Evolutionary conservation across 1,284 basidiomycete species (phyloP).

Genomic region (Boletus semigastroideus): DNA sequence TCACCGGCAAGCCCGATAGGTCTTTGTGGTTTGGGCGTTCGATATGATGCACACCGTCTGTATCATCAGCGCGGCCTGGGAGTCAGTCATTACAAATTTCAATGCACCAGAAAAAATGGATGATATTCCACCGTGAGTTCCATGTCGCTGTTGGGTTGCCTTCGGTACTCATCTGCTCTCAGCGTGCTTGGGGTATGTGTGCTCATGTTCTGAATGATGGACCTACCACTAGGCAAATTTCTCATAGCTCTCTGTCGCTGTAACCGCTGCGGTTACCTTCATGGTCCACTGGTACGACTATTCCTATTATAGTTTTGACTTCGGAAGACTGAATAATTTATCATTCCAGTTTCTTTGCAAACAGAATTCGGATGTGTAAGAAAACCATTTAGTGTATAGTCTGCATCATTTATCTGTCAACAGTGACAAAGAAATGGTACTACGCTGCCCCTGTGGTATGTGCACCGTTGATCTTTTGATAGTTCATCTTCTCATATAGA

Average conservation of each 20-base stretch:
- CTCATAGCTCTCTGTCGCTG: constrained; percentile 31
- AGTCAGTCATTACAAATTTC: constrained; percentile 30
- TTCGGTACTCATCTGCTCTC: background rate
- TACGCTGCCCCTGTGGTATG: constrained; percentile 31
- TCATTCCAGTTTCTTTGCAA: constrained; percentile 30
- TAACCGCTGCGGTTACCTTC: constrained; percentile 31
- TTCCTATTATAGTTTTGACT: background rate
- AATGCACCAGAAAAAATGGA: constrained; percentile 28
- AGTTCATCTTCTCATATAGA: background rate
- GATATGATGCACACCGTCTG: constrained; percentile 33
- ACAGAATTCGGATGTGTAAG: constrained; percentile 34
- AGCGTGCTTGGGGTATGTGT: constrained; percentile 29
- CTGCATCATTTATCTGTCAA: constrained; percentile 6
- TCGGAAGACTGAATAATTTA: background rate
- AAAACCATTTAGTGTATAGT: background rate
- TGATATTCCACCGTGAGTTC: constrained; percentile 30
- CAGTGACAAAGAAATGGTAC: constrained; percentile 36
- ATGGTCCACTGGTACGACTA: constrained; percentile 32
- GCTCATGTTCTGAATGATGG: background rate
- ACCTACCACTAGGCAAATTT: background rate
- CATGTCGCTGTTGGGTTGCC: accelerated
- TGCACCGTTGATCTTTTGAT: background rate
- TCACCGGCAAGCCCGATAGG: constrained; percentile 20
- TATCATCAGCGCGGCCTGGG: constrained; percentile 29
- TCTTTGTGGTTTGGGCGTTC: constrained; percentile 29